Percentiles rank a stretch among this genome's conserved stretches.
Conservation (phyloP, 2,329 filamentous ascomycete species). For the Colletotrichum incanum region DNA sequence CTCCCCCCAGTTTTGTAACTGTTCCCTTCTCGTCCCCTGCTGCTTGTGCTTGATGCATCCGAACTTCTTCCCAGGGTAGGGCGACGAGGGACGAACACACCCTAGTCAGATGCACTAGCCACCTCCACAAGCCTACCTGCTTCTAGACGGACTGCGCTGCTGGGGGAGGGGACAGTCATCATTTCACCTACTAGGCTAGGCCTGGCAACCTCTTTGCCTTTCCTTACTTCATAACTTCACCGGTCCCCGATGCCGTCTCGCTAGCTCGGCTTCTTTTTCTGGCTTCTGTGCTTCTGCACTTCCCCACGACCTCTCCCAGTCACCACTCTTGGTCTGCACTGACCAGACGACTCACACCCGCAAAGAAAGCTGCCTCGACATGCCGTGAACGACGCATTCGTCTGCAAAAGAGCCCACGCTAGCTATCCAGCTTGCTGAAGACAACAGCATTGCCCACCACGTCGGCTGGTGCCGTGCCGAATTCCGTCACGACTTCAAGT, state of each 20-base stretch:
- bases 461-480: not conserved
- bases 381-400: constrained; percentile 27
- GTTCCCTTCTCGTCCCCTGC: constrained; percentile 36
- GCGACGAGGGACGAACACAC: constrained; percentile 37
- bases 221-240: constrained; percentile 42
- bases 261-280: constrained; percentile 29
- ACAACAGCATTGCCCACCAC: constrained; percentile 6
- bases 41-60: constrained; percentile 41
- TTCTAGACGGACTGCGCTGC: constrained; percentile 10
- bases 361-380: constrained; percentile 22
- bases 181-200: constrained; percentile 38
- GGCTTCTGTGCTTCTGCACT: constrained; percentile 38
- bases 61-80: constrained; percentile 37
- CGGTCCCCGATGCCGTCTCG: constrained; percentile 36
- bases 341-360: constrained; percentile 1
- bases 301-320: constrained; percentile 10
- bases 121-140: constrained; percentile 41
- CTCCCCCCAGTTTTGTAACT: constrained; percentile 37
- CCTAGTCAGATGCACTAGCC: constrained; percentile 39
- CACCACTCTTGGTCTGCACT: not conserved
- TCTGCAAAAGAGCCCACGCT: constrained; percentile 16
- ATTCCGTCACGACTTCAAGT: not conserved
- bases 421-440: constrained; percentile 19
- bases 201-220: constrained; percentile 37
- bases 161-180: constrained; percentile 36